Evolutionary conservation across 2,329 filamentous ascomycete genomes (phyloP), one percentile per base, ranked within the genome.

Genomic region (Geosmithia flava): DNA sequence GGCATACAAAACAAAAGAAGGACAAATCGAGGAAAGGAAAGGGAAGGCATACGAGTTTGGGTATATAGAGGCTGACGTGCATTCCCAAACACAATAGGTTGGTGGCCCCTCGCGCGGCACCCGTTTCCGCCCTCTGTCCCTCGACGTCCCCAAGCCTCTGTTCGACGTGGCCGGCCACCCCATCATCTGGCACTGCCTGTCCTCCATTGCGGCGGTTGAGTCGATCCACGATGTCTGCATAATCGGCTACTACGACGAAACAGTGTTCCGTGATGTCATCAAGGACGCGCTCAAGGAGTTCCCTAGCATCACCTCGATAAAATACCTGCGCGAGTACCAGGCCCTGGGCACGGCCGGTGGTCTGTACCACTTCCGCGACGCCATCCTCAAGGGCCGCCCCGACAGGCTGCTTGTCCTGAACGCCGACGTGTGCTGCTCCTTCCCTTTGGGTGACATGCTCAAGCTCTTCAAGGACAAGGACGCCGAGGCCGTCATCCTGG

Each of bases 321-420:
- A 90, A 67, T 98, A 98, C 71, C 80, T 98, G 48, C 87, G 93
- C 62, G 93, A 98, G 74, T 98, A 98, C 72, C 85, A 95, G 68
- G 90, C 93, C 50, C 72, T 98, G 53, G 93, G 93, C 63, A 97
- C 93, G 15, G 93, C 93, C 29, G 93, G 93, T 57, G 93, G 93
- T 52, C 80, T 98, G 44, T 98, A 97, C 77, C 93, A 97, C 72
- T 97, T 98, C 81, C 88, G 93, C 63, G 93, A 98, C 78, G 88
- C 88, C 55, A 97, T 98, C 62, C 81, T 97, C 65, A 97, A 96
- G 74, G 90, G 91, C 62, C 81, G 83, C 54, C 93, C 93, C 40
- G 90, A 96, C 67, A 84, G 88, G 60, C 87, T 97, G 71, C 96
- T 98, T 66, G 93, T 98, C 50, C 77, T 97, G 62, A 98, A 98